Base-by-base conservation (phyloP, 352 stramenopile genomes). In the Pythium grandisporangium region DNA sequence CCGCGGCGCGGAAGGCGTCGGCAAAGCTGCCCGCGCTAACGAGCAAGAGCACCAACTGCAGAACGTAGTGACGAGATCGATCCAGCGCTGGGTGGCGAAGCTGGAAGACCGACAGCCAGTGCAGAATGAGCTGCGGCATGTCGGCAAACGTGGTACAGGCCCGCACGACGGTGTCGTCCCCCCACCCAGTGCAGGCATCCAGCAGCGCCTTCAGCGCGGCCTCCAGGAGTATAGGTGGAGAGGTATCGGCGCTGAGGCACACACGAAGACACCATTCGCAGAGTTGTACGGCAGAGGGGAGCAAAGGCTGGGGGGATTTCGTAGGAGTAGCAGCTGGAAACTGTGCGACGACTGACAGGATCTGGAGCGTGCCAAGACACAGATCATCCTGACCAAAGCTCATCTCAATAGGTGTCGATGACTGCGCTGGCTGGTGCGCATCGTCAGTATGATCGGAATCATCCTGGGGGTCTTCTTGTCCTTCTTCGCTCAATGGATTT, bases 41-140 rank as follows among this genome's bases (percentile, higher is more conserved):
- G 5, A 89, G 37, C 3, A 82, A 39, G 16, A 84, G 30, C 20
- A 85, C 27, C 1, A 84, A 19, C 19, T 83, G 66, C 2, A 89
- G 61, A 1, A 78, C 33, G 14, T 73, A 37, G 21, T 74, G 52
- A 0, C 73, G 61, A 6, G 61, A 50, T 24, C 42, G 39, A 34
- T 74, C 46, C 13, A 63, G 39, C 1, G 43, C 42, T 0, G 19
- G 36, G 2, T 51, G 55, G 1, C 49, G 32, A 7, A 49, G 41
- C 6, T 56, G 48, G 24, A 84, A 86, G 19, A 80, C 37, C 3
- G 47, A 12, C 0, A 86, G 45, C 30, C 79, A 52, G 34, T 56
- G 56, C 2, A 30, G 34, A 13, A 86, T 44, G 5, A 85, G 14
- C 7, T 44, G 10, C 1, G 35, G 13, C 0, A 49, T 66, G 11